Conservation (phyloP, 345 rosid species). For the Pugionium dolabratum region DNA sequence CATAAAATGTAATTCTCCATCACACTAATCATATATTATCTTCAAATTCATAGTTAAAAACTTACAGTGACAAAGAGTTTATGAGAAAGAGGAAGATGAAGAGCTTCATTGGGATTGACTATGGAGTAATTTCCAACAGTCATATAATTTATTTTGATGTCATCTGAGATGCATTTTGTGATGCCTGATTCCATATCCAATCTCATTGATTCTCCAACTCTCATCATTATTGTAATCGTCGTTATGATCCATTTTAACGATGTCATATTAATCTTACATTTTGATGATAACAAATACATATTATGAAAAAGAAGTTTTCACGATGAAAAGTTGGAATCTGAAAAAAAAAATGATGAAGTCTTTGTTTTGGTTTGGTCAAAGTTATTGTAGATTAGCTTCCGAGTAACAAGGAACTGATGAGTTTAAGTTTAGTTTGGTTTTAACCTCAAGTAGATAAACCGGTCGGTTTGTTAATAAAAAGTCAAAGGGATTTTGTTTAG, state of each 20-base stretch:
- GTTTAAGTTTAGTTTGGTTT: slow-evolving; percentile 13
- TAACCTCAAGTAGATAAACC: slow-evolving; percentile 2
- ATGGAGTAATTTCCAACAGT: slow-evolving; percentile 62
- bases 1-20: not conserved
- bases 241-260: slow-evolving; percentile 39
- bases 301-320: too few relatives aligned
- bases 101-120: slow-evolving; percentile 57
- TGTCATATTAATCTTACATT: slow-evolving; percentile 16
- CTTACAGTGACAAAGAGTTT: slow-evolving; percentile 63
- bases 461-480: not conserved
- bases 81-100: slow-evolving; percentile 59
- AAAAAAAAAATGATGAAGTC: too few relatives aligned
- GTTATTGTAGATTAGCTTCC: too few relatives aligned
- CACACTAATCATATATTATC: not conserved
- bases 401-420: slow-evolving; percentile 25
- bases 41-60: not conserved
- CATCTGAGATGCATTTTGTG: slow-evolving; percentile 80
- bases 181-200: slow-evolving; percentile 61
- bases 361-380: too few relatives aligned
- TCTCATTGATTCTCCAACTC: slow-evolving; percentile 52
- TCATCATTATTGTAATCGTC: slow-evolving; percentile 27
- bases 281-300: not conserved
- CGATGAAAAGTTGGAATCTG: too few relatives aligned
- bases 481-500: not conserved
- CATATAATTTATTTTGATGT: slow-evolving; percentile 63